phyloP scores from a whole-genome alignment of 2,329 filamentous ascomycete species.

The Epichloe baconii region DNA sequence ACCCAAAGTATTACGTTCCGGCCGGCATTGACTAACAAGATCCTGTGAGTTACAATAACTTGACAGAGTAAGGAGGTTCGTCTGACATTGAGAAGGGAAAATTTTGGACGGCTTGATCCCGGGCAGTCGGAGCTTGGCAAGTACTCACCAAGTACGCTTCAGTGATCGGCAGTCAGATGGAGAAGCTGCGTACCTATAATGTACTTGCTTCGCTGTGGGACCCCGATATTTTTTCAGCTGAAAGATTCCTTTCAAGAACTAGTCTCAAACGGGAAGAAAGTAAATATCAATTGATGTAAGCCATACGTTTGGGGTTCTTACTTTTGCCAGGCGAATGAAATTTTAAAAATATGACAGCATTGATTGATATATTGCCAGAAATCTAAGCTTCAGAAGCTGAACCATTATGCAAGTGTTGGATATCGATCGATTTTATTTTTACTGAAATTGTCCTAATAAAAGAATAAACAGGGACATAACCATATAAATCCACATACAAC shows the following conservation, averaged over 20 bases:
- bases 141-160: slow-evolving; percentile 1
- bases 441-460: no score
- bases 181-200: neutral
- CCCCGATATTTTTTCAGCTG: neutral
- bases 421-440: no score
- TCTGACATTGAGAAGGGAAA: slow-evolving; percentile 6
- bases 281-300: slow-evolving; percentile 12
- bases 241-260: slow-evolving; percentile 6
- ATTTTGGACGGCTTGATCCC: slow-evolving; percentile 18
- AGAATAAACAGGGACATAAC: no score
- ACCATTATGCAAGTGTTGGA: no score
- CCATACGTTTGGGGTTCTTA: no score
- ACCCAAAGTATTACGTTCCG: slow-evolving; percentile 15
- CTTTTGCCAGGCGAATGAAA: no score
- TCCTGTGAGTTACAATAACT: slow-evolving; percentile 6
- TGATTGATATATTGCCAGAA: no score
- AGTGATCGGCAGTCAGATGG: neutral
- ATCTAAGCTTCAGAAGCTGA: no score
- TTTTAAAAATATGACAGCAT: no score
- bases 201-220: slow-evolving; percentile 1
- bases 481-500: no score
- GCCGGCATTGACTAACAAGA: slow-evolving; percentile 12
- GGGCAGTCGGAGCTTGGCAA: slow-evolving; percentile 10
- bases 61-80: neutral
- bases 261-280: slow-evolving; percentile 17